Base-by-base conservation (phyloP, 1,284 basidiomycete species). In the Waitea zeae region DNA sequence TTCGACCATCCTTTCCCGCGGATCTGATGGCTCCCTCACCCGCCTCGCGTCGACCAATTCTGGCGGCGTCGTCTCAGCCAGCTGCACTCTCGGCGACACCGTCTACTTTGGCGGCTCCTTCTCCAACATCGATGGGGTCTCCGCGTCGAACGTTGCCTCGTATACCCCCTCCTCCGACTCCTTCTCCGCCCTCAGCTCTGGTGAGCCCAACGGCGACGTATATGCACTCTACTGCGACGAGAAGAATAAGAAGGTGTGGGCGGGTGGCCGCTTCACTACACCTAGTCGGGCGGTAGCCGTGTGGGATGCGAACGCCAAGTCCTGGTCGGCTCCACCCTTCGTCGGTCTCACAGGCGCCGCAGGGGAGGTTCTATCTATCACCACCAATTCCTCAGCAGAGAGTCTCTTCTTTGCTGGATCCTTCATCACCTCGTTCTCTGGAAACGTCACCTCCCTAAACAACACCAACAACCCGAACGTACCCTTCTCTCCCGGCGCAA, bases 361-460 rank as follows among this genome's bases (percentile, higher is more conserved):
- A 20, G 63, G 65, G 26, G 63, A 70, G 42, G 87, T 97, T 37
- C 56, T 65, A 18, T 76, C 80, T 32, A 95, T 97, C 47, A 66
- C 72, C 24, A 57, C 77, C 27, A 86, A 84, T 43, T 57, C 70
- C 22, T 76, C 86, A 35, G 64, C 67, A 35, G 62, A 64, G 14
- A 82, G 77, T 42, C 58, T 97, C 34, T 79, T 90, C 49, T 90
- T 97, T 47, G 69, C 81, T 2, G 93, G 93, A 30, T 77, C 78
- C 13, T 97, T 97, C 61, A 49, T 79, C 38, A 78, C 82, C 3
- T 59, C 70, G 2, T 86, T 80, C 52, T 53, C 58, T 35, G 75
- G 74, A 38, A 71, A 70, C 50, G 57, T 58, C 33, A 59, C 66
- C n/a, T 43, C 58, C 14, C 39, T 58, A 35, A 79, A 75, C 48